phyloP scores from a whole-genome alignment of 2,329 filamentous ascomycete species.

The Seiridium cupressi region DNA sequence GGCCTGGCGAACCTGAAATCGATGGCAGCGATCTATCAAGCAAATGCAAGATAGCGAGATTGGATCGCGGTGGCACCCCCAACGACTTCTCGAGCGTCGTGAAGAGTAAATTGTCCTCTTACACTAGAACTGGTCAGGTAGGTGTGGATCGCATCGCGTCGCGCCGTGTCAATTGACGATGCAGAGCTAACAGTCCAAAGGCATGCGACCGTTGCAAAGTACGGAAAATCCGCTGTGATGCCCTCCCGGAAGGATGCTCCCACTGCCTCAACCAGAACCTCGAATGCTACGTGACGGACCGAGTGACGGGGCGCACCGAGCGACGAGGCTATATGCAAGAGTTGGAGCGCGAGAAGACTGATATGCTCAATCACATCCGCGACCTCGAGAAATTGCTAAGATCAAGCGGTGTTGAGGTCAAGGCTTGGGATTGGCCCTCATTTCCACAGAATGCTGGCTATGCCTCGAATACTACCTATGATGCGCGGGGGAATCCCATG shows the following conservation, averaged over 20 bases:
- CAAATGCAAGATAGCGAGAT: constrained; percentile 48
- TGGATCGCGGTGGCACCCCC: constrained; percentile 39
- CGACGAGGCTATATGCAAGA: constrained; percentile 75
- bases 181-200: background rate
- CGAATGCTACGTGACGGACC: constrained; percentile 81
- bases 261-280: constrained; percentile 75
- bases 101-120: constrained; percentile 53
- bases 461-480: constrained; percentile 7
- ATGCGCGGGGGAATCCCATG: background rate
- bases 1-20: constrained; percentile 38
- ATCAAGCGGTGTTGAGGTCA: constrained; percentile 59
- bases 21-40: constrained; percentile 29
- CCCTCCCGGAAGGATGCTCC: constrained; percentile 75
- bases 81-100: constrained; percentile 55
- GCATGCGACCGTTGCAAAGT: constrained; percentile 89
- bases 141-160: background rate
- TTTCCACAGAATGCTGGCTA: constrained; percentile 22
- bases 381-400: constrained; percentile 67
- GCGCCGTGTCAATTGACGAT: background rate
- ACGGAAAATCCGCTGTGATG: constrained; percentile 87
- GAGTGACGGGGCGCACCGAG: constrained; percentile 79
- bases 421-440: constrained; percentile 42
- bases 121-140: constrained; percentile 67
- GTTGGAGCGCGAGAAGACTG: constrained; percentile 70
- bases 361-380: constrained; percentile 64